Evolutionary conservation across 2,329 filamentous ascomycete genomes (phyloP), one percentile per base, ranked within the genome.

Genomic region (Fusarium sp.): DNA sequence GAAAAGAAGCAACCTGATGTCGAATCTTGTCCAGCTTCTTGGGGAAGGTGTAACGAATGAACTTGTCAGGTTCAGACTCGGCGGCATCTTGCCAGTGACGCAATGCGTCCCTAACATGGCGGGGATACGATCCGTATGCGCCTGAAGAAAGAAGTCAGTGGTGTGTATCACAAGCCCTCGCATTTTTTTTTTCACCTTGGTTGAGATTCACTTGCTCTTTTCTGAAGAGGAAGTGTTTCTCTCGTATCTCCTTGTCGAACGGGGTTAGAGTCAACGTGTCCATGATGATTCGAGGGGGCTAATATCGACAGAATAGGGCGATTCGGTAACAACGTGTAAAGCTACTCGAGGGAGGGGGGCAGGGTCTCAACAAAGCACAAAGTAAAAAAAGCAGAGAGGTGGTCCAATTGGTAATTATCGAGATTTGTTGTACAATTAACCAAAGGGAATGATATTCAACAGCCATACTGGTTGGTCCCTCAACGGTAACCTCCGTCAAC

Each of bases 401-500:
- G 2, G 18, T 3, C 0, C 0, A n/a, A 40, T 11, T n/a, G 9
- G 5, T 11, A n/a, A n/a, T 40, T 10, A 6, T 10, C 2, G 0
- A 40, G 37, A 18, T 5, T 1, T 18, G 8, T n/a, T n/a, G 37
- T n/a, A 40, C 7, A 8, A n/a, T 8, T 5, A 5, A 38, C 2
- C 16, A 10, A n/a, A 38, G 4, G 4, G 4, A 38, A 2, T 10
- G 37, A 8, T 38, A 1, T 38, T 5, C 5, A 38, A 38, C 16
- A n/a, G 8, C 37, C 37, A 38, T 3, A 38, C 8, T 18, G 4
- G 37, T 18, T 40, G 5, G n/a, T 18, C 16, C 35, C 35, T 37
- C 6, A 16, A 37, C 35, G 16, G 35, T n/a, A 40, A 10, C n/a
- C 2, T 40, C 18, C 18, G 37, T n/a, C 37, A 40, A n/a, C 18